These are phyloP conservation scores for Coniochaeta sp. DNA, from an alignment of 2,329 filamentous ascomycete genomes.

Conservation along the genomic window DNA sequence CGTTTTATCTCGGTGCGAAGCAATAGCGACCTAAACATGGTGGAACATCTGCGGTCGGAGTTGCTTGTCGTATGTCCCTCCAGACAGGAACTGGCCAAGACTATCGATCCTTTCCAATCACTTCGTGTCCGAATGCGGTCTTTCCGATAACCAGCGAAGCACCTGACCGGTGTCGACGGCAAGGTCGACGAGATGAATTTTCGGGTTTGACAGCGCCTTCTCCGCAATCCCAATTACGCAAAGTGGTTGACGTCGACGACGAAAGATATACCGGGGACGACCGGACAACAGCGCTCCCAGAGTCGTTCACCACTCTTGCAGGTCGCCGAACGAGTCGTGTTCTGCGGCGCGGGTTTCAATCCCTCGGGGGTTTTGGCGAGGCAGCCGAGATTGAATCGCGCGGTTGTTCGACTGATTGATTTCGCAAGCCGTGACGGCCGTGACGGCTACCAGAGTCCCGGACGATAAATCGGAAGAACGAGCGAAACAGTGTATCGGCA, in stretches of 20 bases:
- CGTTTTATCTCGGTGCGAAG: conserved; percentile 14
- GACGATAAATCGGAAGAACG: not conserved
- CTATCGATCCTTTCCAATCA: not conserved
- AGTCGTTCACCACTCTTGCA: not conserved
- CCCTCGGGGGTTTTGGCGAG: not conserved
- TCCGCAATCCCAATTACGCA: not conserved
- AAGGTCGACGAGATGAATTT: no score
- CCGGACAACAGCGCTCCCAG: not conserved
- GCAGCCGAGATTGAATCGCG: not conserved
- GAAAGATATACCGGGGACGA: not conserved
- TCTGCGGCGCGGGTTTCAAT: not conserved
- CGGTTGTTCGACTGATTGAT: not conserved
- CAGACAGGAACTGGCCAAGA: not conserved
- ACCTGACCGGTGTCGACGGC: no score
- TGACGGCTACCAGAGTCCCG: not conserved
- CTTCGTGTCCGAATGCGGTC: not conserved
- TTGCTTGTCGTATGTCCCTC: conserved; percentile 1
- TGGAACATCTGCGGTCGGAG: conserved; percentile 18
- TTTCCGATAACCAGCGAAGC: no score
- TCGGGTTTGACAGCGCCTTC: no score
- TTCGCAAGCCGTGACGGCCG: no score
- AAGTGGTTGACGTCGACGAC: not conserved
- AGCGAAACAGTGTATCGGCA: not conserved
- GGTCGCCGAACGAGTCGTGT: not conserved
- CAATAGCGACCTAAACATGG: conserved; percentile 24